A percentile compares a stretch with the other conserved stretches of the same genome.
Conservation (phyloP, 352 stramenopile genomes). For the Phytopythium boreale region DNA sequence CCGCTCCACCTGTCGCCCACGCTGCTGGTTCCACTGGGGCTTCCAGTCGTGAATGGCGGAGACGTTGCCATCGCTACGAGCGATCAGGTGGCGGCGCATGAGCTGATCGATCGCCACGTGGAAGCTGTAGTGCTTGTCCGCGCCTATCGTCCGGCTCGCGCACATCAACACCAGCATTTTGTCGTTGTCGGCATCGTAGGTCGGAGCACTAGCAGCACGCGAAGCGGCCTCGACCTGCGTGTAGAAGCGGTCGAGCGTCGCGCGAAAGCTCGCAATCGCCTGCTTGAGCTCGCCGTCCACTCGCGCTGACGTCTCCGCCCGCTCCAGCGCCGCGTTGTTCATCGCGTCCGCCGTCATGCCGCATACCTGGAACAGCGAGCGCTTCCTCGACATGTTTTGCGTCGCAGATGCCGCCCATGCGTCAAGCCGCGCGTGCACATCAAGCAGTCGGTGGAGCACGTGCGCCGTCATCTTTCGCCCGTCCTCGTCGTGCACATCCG, state of each 20-base stretch:
- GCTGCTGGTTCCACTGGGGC: not conserved
- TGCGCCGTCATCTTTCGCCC: not conserved
- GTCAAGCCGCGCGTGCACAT: not conserved
- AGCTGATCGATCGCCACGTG: constrained; percentile 2
- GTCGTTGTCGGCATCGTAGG: not conserved
- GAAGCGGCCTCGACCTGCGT: not conserved
- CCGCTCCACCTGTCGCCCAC: not conserved
- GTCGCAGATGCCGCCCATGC: not conserved
- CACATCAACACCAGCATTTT: constrained; percentile 1
- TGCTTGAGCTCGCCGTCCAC: not conserved
- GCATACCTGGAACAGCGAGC: not conserved
- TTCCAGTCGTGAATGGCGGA: not conserved
- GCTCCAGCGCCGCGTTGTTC: not conserved
- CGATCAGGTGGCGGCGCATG: not conserved
- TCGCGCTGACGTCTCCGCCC: not conserved
- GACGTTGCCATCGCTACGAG: not conserved
- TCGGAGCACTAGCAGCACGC: not conserved
- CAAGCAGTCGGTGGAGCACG: constrained; percentile 1
- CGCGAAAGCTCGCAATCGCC: not conserved
- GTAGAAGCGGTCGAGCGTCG: not conserved
- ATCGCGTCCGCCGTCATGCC: not conserved
- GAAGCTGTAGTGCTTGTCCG: constrained; percentile 2
- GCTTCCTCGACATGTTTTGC: not conserved
- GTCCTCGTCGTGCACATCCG: not conserved
- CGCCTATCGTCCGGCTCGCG: constrained; percentile 1